These are phyloP conservation scores for Jaminaea rosea DNA, from an alignment of 1,284 basidiomycete genomes.

Conservation along the genomic window DNA sequence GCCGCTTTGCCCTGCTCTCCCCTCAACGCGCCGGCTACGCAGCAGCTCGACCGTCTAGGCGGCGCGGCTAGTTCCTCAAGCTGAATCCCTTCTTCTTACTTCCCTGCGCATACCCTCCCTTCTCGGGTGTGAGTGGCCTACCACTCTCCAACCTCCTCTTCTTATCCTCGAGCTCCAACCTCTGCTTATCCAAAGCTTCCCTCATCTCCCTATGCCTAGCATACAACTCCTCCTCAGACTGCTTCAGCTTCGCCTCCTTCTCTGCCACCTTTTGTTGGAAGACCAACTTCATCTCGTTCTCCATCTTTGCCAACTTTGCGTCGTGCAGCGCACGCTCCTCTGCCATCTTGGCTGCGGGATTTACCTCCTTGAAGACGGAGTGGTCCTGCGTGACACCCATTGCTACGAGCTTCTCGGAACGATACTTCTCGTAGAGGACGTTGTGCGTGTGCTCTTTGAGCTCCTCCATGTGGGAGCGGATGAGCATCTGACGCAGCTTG, in stretches of 20 bases:
- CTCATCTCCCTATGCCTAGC: conserved; percentile 46
- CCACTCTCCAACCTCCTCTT: conserved; percentile 87
- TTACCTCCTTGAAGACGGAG: conserved; percentile 42
- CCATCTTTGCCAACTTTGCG: conserved; percentile 46
- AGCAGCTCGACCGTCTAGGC: background rate
- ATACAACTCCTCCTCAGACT: conserved; percentile 46
- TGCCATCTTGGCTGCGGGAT: conserved; percentile 43
- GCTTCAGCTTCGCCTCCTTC: conserved; percentile 47
- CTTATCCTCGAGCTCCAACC: conserved; percentile 91
- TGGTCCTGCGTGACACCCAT: conserved; percentile 46
- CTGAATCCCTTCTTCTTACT: conserved; percentile 35
- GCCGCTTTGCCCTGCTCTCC: too few species aligned
- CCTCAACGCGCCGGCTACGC: too few species aligned
- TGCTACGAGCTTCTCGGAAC: conserved; percentile 35
- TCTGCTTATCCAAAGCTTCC: conserved; percentile 75
- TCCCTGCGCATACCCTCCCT: conserved; percentile 50
- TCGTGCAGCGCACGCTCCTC: conserved; percentile 46
- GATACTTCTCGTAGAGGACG: conserved; percentile 42
- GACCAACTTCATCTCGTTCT: conserved; percentile 47
- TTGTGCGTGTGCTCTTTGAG: conserved; percentile 45
- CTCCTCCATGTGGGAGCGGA: conserved; percentile 47
- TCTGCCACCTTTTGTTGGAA: conserved; percentile 47
- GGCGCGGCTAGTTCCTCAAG: conserved; percentile 24
- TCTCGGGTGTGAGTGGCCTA: conserved; percentile 66
- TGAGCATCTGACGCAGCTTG: conserved; percentile 47